Percentiles rank a stretch among this genome's conserved stretches.
Evolutionary conservation across 2,329 filamentous ascomycete species (phyloP).

Genomic region (Claviceps africana): DNA sequence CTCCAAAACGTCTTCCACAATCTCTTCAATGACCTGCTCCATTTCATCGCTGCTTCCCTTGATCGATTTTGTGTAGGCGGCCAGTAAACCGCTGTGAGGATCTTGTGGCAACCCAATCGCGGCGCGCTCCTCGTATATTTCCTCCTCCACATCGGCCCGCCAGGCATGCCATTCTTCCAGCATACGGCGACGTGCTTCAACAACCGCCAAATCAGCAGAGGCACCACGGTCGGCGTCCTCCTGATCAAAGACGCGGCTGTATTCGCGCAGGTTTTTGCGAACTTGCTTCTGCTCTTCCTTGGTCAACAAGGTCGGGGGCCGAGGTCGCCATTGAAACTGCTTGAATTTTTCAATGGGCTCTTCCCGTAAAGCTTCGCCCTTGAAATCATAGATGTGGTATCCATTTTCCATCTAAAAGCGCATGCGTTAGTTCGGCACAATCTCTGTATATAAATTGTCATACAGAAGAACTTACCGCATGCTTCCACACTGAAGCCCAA

Average conservation of each 20-base stretch:
- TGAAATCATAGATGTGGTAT: constrained; percentile 96
- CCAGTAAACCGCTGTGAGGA: constrained; percentile 46
- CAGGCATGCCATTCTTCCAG: constrained; percentile 84
- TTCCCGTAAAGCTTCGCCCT: constrained; percentile 75
- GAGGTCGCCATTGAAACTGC: constrained; percentile 89
- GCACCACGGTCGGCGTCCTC: constrained; percentile 88
- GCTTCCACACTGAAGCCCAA: constrained; percentile 91
- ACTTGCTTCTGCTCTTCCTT: constrained; percentile 97
- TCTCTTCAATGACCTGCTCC: constrained; percentile 75
- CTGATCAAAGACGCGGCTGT: constrained; percentile 88
- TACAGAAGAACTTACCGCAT: constrained; percentile 51
- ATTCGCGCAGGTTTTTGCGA: constrained; percentile 96
- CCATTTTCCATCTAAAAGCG: constrained; percentile 83
- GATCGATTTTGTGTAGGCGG: constrained; percentile 38
- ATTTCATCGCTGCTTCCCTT: constrained; percentile 46
- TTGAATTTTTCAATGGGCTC: constrained; percentile 95
- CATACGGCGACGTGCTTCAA: constrained; percentile 69
- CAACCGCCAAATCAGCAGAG: constrained; percentile 83
- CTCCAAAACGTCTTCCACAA: constrained; percentile 69
- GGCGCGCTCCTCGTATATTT: constrained; percentile 58
- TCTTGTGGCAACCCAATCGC: constrained; percentile 52
- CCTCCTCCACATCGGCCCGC: constrained; percentile 58
- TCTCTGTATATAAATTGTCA: neutral
- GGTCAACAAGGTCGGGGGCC: constrained; percentile 75
- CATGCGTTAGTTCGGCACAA: constrained; percentile 2